Evolutionary conservation across 768 basidiomycete species (phyloP), one percentile per base, ranked within the genome.

Genomic region (Calocybe cyanea): DNA sequence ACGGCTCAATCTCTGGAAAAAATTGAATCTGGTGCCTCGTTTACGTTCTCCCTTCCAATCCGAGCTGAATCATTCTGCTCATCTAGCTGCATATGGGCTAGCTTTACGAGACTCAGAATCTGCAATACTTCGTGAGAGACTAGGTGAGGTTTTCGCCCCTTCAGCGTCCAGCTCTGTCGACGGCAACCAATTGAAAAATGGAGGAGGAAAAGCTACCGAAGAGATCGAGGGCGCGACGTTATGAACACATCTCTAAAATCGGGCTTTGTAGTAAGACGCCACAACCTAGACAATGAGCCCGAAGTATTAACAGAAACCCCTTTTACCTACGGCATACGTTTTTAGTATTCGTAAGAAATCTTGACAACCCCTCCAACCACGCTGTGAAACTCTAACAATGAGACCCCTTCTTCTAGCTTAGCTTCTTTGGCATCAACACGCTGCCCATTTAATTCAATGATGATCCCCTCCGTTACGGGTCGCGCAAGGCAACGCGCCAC

Each of bases 1-100:
- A 95, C 93, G 0, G 66, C 75, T 2, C 82, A 88, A 55, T 95
- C 92, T n/a, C 72, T 99, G 7, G 80, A 83, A 58, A 99, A 98
- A 66, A 94, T 98, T 41, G 95, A 99, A 74, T 80, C 85, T 57
- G 92, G 94, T 95, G 52, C 6, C 10, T 35, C 23, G 2, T 28
- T 47, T 24, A 18, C 19, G 18, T 24, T 20, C 25, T 18, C 19
- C 31, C 19, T 46, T 19, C 18, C 21, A 38, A 32, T 37, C 38
- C 31, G 14, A 28, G 11, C 25, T 28, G 6, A n/a, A 55, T 44
- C 38, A 42, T 36, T 10, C 33, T 42, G 4, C 35, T 18, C 28
- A 32, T 45, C 6, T 50, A 90, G 88, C 83, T 37, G 80, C 78
- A 36, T 91, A 89, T 57, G 79, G 87, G 4, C 77, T 89, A 40